Evolutionary conservation across 192 early-diverging fungal genomes (phyloP).

Genomic region (Backusella tuberculispora): DNA sequence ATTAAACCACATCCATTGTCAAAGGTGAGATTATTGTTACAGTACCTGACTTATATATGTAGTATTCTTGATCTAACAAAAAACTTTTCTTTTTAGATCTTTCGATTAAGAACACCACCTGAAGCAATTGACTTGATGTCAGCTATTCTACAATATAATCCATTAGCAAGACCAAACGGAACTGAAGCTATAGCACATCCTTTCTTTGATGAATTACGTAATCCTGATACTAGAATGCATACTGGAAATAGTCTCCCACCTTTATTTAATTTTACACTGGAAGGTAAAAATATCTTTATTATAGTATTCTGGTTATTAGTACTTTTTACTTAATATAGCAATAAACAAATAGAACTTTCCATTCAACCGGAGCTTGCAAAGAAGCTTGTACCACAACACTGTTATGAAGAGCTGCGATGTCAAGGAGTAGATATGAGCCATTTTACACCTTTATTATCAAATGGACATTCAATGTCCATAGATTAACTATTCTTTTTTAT

Average conservation of each 20-base stretch:
- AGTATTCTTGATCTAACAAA: not conserved
- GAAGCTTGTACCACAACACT: constrained; percentile 83
- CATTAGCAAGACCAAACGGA: constrained; percentile 76
- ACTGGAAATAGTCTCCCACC: constrained; percentile 84
- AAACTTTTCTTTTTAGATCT: constrained; percentile 58
- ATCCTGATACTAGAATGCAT: constrained; percentile 79
- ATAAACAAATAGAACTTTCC: constrained; percentile 69
- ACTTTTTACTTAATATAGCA: constrained; percentile 8
- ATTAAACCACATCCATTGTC: constrained; percentile 93
- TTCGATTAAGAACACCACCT: constrained; percentile 81
- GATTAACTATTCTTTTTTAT: not conserved
- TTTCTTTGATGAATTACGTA: constrained; percentile 97
- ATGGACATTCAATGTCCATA: constrained; percentile 4
- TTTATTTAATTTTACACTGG: constrained; percentile 89
- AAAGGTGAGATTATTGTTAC: constrained; percentile 54
- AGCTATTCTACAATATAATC: constrained; percentile 91
- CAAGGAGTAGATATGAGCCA: constrained; percentile 66
- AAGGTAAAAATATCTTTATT: constrained; percentile 52
- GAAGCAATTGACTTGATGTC: constrained; percentile 90
- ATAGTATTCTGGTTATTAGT: not conserved
- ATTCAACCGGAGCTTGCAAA: constrained; percentile 82
- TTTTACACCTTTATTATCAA: not conserved
- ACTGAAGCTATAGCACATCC: constrained; percentile 92
- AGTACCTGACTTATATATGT: not conserved
- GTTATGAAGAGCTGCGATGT: constrained; percentile 57